Base-by-base conservation (phyloP, 495 filamentous ascomycete species). In the Aspergillus kassunensis region DNA sequence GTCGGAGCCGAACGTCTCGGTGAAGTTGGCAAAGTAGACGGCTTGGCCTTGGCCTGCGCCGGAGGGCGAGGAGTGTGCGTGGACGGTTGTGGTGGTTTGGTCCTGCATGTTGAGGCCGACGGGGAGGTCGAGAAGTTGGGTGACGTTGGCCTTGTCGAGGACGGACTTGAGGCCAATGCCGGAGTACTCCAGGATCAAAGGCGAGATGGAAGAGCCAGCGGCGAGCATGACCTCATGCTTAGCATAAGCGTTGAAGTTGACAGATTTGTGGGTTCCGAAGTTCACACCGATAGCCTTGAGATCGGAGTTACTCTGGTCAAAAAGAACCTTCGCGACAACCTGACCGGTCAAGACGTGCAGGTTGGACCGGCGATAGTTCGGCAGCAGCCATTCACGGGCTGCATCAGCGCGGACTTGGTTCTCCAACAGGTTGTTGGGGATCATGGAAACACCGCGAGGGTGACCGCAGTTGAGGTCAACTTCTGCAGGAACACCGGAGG, bases 181-280 rank as follows among this genome's bases (percentile, higher is more conserved):
- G 27, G 72, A 70, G 25, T 74, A 51, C 35, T 76, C 68, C 2
- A 77, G 55, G 37, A 83, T 72, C 46, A 77, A 73, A 1, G 80
- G 80, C 0, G 77, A 73, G 63, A 80, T 74, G 50, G 77, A 69
- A 16, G 77, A 68, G 21, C 80, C 80, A 13, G 78, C 78, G 1
- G 79, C 69, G 27, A 84, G 49, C 45, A 84, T 76, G 25, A 82
- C 76, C 52, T 84, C 80, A 20, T 67, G 67, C 15, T 63, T 63
- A 8, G 69, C 71, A 16, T 49, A 57, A 20, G 68, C 69, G 13
- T 64, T 58, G 53, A 69, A 64, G 15, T 61, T 53, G 34, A 58
- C 46, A 10, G 40, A 54, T 13, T 57, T 51, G 49, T 66, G 53
- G 6, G 45, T 66, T n/a, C 64, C 65, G 48, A 77, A 80, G n/a